Evolutionary conservation across 2,329 filamentous ascomycete species (phyloP).

Genomic region (Fusarium anguioides): DNA sequence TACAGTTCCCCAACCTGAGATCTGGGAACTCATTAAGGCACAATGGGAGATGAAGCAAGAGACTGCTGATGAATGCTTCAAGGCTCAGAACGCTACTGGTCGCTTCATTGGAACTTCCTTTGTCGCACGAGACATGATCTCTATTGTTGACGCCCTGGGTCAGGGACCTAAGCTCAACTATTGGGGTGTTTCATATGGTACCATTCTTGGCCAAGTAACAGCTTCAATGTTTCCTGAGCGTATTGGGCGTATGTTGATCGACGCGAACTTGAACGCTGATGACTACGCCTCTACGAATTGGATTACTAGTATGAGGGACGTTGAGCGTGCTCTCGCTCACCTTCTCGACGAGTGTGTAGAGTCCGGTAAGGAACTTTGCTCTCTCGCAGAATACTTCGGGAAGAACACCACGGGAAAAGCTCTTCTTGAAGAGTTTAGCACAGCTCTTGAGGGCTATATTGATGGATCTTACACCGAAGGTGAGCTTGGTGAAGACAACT

Average conservation of each 20-base stretch:
- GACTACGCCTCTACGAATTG: constrained; percentile 1
- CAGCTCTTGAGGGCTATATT: background rate
- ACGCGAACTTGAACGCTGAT: constrained; percentile 25
- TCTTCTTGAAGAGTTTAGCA: background rate
- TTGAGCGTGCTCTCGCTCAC: background rate
- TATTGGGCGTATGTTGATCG: constrained; percentile 33
- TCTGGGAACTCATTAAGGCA: background rate
- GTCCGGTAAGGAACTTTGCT: background rate
- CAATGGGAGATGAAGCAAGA: rapidly evolving
- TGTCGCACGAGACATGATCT: constrained; percentile 53
- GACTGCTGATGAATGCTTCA: constrained; percentile 31
- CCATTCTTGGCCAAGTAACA: constrained; percentile 29
- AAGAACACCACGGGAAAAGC: background rate
- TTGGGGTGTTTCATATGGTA: constrained; percentile 47
- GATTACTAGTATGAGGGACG: background rate
- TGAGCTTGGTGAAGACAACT: background rate
- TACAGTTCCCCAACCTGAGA: background rate
- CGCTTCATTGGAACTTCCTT: constrained; percentile 46
- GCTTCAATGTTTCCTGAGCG: constrained; percentile 41
- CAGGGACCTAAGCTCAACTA: constrained; percentile 50
- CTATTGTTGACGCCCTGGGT: constrained; percentile 47
- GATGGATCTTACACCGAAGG: background rate
- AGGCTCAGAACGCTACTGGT: constrained; percentile 35
- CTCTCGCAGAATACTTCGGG: background rate
- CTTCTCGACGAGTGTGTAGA: constrained; percentile 4